These are phyloP conservation scores for Candida easanensis DNA, from an alignment of 805 yeast genomes.

Conservation along the genomic window DNA sequence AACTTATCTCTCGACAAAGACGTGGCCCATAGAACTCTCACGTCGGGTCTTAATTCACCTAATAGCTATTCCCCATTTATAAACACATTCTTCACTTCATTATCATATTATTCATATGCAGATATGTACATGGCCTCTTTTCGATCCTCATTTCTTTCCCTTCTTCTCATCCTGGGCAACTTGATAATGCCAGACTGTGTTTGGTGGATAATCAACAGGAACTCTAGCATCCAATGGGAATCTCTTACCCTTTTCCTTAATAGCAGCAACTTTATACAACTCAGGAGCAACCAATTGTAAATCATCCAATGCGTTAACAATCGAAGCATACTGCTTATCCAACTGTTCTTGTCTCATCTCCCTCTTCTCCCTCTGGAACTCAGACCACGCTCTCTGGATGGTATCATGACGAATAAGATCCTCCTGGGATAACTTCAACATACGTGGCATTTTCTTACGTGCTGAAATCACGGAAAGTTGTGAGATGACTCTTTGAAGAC, in stretches of 20 bases:
- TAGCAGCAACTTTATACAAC: slow-evolving; percentile 62
- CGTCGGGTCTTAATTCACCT: too few relatives aligned
- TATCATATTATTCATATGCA: neutral
- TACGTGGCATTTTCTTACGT: slow-evolving; percentile 81
- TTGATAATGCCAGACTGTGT: slow-evolving; percentile 73
- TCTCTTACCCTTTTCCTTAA: slow-evolving; percentile 49
- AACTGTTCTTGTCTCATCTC: slow-evolving; percentile 40
- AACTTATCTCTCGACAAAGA: too few relatives aligned
- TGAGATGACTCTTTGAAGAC: slow-evolving; percentile 45
- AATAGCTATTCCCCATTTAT: neutral
- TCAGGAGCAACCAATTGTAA: slow-evolving; percentile 50
- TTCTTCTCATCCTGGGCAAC: slow-evolving; percentile 27
- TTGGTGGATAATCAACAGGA: slow-evolving; percentile 89
- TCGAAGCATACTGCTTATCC: slow-evolving; percentile 59
- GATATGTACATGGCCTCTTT: neutral
- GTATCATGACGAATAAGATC: slow-evolving; percentile 84
- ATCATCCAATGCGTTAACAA: slow-evolving; percentile 70
- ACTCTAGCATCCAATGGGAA: slow-evolving; percentile 83
- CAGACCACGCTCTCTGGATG: slow-evolving; percentile 79
- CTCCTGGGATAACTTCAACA: slow-evolving; percentile 71
- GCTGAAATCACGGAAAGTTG: slow-evolving; percentile 82
- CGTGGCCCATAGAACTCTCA: too few relatives aligned
- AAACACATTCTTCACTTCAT: neutral
- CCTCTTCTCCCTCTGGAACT: slow-evolving; percentile 52
- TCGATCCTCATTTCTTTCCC: slow-evolving; percentile 1